These are phyloP conservation scores for Verticillium albo-atrum DNA, from an alignment of 2,329 filamentous ascomycete genomes.

Conservation along the genomic window DNA sequence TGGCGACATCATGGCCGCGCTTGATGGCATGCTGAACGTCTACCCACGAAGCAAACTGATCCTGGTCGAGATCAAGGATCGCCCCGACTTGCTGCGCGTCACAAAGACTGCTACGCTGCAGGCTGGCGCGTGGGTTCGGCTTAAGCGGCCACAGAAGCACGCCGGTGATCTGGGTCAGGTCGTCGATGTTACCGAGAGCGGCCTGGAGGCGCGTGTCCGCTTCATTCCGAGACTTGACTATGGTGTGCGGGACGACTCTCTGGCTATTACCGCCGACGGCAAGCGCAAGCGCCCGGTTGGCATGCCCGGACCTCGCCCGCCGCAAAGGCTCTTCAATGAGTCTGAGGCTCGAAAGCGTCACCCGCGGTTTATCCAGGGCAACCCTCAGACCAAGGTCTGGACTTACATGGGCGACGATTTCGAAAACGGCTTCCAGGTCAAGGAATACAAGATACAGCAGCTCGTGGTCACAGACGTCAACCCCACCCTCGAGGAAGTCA, in stretches of 20 bases:
- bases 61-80: slow-evolving; percentile 91
- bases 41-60: slow-evolving; percentile 85
- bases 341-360: slow-evolving; percentile 87
- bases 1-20: slow-evolving; percentile 76
- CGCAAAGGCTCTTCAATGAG: slow-evolving; percentile 89
- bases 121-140: slow-evolving; percentile 86
- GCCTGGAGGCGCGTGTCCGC: slow-evolving; percentile 79
- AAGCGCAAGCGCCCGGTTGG: slow-evolving; percentile 75
- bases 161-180: slow-evolving; percentile 88
- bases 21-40: slow-evolving; percentile 82
- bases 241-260: slow-evolving; percentile 72
- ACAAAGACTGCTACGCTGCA: slow-evolving; percentile 81
- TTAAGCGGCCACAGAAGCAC: slow-evolving; percentile 76
- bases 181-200: slow-evolving; percentile 87
- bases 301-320: slow-evolving; percentile 64
- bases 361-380: slow-evolving; percentile 56
- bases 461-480: slow-evolving; percentile 87
- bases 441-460: slow-evolving; percentile 86
- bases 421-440: slow-evolving; percentile 87
- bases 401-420: slow-evolving; percentile 86
- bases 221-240: slow-evolving; percentile 92
- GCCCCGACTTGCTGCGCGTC: slow-evolving; percentile 91
- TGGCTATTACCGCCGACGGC: slow-evolving; percentile 45
- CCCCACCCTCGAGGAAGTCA: slow-evolving; percentile 90
- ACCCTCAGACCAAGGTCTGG: slow-evolving; percentile 76